Evolutionary conservation across 1,284 basidiomycete species (phyloP).

Genomic region (Cutaneotrichosporon daszewskae): DNA sequence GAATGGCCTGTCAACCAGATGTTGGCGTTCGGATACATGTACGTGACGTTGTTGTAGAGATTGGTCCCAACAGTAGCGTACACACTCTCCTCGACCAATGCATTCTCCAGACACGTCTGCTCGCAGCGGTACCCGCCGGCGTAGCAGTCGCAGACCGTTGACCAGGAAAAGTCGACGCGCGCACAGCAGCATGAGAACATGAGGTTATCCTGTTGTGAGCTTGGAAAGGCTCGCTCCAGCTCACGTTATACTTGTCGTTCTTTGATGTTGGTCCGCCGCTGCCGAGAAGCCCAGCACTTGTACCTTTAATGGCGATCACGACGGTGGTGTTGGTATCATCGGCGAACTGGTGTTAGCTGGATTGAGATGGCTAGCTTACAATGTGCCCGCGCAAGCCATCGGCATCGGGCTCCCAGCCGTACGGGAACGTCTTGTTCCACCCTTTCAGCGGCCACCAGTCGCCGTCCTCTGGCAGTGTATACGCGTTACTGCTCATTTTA

Average conservation of each 20-base stretch:
- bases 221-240: too few species aligned
- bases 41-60: conserved; percentile 87
- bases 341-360: conserved; percentile 54
- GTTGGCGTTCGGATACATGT: conserved; percentile 84
- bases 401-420: conserved; percentile 84
- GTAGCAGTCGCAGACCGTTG: conserved; percentile 88
- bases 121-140: conserved; percentile 76
- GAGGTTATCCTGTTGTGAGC: conserved; percentile 64
- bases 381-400: conserved; percentile 90
- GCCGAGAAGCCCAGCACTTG: conserved; percentile 71
- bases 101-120: conserved; percentile 70
- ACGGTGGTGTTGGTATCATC: conserved; percentile 78
- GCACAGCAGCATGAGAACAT: conserved; percentile 98
- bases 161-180: conserved; percentile 88
- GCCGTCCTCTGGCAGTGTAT: conserved; percentile 57
- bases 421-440: conserved; percentile 67
- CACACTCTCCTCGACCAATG: conserved; percentile 74
- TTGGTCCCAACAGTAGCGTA: conserved; percentile 72
- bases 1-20: conserved; percentile 94
- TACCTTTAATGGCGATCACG: conserved; percentile 90
- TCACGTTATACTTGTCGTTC: conserved; percentile 82
- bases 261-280: conserved; percentile 76
- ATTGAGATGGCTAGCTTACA: conserved; percentile 13
- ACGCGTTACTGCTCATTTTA: conserved; percentile 93
- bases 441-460: conserved; percentile 72